phyloP scores from a whole-genome alignment of 495 filamentous ascomycete species.

The Aspergillus saccharolyticus region DNA sequence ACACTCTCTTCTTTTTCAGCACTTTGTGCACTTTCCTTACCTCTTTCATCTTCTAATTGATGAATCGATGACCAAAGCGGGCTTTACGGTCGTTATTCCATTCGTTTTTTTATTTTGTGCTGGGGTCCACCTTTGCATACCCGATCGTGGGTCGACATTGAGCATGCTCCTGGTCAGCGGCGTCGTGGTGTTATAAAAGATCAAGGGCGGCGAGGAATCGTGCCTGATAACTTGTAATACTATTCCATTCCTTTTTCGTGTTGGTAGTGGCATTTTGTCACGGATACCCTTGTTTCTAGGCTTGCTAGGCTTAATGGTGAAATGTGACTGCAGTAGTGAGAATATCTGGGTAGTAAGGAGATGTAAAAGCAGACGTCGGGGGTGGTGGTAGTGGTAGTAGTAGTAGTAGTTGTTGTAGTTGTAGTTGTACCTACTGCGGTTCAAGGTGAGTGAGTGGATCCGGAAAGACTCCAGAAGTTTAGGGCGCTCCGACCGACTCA shows the following conservation, averaged over 20 bases:
- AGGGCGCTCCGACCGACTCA: too few relatives aligned
- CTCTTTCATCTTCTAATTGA: conserved; percentile 18
- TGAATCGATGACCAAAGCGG: conserved; percentile 45
- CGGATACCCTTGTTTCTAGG: conserved; percentile 20
- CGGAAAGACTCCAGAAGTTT: not conserved
- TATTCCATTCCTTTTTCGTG: conserved; percentile 18
- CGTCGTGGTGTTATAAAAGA: conserved; percentile 30
- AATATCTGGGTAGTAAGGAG: too few relatives aligned
- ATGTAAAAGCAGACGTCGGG: too few relatives aligned
- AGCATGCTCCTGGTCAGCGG: conserved; percentile 20
- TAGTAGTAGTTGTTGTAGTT: too few relatives aligned
- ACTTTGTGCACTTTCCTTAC: conserved; percentile 12
- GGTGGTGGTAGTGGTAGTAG: too few relatives aligned
- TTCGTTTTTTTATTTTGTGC: conserved; percentile 14
- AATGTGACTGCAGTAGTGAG: too few relatives aligned
- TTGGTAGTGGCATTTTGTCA: conserved; percentile 14
- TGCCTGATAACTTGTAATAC: conserved; percentile 26
- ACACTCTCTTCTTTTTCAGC: conserved; percentile 7
- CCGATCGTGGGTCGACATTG: conserved; percentile 9
- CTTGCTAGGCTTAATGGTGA: not conserved
- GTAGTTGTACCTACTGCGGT: too few relatives aligned
- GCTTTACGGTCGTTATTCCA: conserved; percentile 41
- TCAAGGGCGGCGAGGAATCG: conserved; percentile 17
- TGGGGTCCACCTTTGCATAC: too few relatives aligned
- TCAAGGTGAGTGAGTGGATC: too few relatives aligned